Evolutionary conservation across 2,329 filamentous ascomycete species (phyloP).

Genomic region (Sporothrix globosa): DNA sequence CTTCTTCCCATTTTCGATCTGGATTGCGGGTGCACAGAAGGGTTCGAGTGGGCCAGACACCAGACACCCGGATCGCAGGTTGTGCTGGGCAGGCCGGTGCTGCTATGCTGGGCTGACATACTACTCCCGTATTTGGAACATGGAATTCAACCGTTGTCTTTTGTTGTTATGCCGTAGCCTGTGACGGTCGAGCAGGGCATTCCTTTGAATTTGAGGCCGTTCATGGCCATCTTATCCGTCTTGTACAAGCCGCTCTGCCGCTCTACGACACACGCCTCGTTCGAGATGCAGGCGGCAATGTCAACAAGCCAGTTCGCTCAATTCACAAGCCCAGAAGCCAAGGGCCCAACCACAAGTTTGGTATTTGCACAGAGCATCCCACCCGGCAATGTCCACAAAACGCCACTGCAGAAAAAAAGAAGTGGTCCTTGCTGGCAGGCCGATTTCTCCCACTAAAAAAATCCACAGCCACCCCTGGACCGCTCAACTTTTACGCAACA

Average conservation of each 20-base stretch:
- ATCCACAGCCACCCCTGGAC: slow-evolving; percentile 11
- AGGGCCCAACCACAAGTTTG: slow-evolving; percentile 5
- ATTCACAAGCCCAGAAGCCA: neutral
- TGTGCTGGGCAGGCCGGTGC: neutral
- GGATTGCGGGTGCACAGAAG: slow-evolving; percentile 8
- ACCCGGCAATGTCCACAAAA: neutral
- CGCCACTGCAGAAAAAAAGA: neutral
- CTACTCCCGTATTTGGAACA: neutral
- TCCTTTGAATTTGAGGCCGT: neutral
- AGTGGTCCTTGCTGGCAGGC: neutral
- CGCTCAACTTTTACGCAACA: neutral
- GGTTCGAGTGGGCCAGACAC: neutral
- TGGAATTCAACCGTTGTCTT: neutral
- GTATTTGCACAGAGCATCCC: neutral
- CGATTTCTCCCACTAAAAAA: neutral
- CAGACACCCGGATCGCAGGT: slow-evolving; percentile 10
- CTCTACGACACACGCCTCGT: neutral
- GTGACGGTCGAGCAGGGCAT: neutral
- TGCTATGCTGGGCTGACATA: no score
- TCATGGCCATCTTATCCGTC: neutral
- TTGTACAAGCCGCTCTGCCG: neutral
- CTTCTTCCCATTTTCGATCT: no score
- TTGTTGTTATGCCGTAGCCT: no score
- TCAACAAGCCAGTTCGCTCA: neutral
- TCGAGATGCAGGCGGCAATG: neutral